phyloP scores from a whole-genome alignment of 345 rosid genomes.

The Populus davidiana region DNA sequence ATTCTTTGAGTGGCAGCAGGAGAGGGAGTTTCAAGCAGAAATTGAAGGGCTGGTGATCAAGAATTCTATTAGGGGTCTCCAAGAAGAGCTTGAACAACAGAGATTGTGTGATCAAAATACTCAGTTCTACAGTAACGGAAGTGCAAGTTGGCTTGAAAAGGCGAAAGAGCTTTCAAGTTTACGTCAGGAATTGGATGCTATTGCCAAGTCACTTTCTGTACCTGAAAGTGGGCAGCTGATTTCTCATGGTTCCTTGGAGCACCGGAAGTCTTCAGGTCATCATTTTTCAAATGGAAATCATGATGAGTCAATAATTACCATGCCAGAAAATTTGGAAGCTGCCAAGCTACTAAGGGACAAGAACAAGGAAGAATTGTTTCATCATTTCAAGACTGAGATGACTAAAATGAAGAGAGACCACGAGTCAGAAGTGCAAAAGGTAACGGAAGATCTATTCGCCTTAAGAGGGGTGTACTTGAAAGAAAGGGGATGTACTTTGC shows the following conservation, averaged over 20 bases:
- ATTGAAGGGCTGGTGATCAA: constrained; percentile 48
- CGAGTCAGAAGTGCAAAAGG: constrained; percentile 51
- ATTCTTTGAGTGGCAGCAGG: constrained; percentile 49
- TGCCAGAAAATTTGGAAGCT: constrained; percentile 52
- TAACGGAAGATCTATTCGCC: constrained; percentile 62
- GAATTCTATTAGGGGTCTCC: constrained; percentile 44
- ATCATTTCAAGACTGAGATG: constrained; percentile 67
- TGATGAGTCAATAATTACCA: constrained; percentile 40
- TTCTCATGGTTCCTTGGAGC: constrained; percentile 56
- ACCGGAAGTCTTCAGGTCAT: constrained; percentile 52
- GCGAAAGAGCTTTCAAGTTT: constrained; percentile 58
- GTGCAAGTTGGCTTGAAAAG: constrained; percentile 38
- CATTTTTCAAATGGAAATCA: constrained; percentile 60
- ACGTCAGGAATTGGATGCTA: constrained; percentile 63
- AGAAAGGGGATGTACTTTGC: constrained; percentile 50
- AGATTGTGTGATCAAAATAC: constrained; percentile 42
- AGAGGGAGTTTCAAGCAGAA: constrained; percentile 44
- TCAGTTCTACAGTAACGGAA: constrained; percentile 27
- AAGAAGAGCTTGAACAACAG: constrained; percentile 57
- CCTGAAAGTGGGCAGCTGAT: constrained; percentile 49
- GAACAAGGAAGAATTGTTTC: constrained; percentile 40
- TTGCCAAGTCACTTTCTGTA: constrained; percentile 45
- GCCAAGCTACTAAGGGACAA: constrained; percentile 44
- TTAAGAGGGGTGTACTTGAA: constrained; percentile 55
- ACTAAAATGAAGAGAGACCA: constrained; percentile 74